Base-by-base conservation (phyloP, 768 basidiomycete genomes). In the Russula abietina region DNA sequence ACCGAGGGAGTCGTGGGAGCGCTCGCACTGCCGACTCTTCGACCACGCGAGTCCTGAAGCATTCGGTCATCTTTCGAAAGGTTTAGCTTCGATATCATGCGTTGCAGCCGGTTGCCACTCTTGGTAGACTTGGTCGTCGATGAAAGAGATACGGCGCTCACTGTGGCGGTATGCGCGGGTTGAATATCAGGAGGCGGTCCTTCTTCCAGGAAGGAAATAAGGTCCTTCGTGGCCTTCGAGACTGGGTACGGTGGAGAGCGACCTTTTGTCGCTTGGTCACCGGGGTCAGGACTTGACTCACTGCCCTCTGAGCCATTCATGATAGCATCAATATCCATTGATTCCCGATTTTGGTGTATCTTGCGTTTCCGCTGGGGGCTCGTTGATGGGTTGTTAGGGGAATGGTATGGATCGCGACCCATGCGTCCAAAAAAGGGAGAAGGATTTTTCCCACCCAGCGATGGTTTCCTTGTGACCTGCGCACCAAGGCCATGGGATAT, bases 31-130 rank as follows among this genome's bases (percentile, higher is more conserved):
- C 62, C 49, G 68, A 72, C 19, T 68, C 70, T 50, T 73, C 75
- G 55, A 68, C 66, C 39, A 64, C 50, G 57, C 71, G 61, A 1
- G 62, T 65, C 57, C 67, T 71, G 60, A 70, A 60, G 49, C 55
- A 68, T 55, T 74, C 75, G 58, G 83, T 75, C 48, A 69, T 74
- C 41, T 69, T 70, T 43, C 69, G 69, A 22, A 70, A 71, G 41
- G 83, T 16, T 86, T 30, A 93, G 76, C 68, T 84, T 87, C 22
- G 90, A 91, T 68, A 94, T 88, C 85, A 94, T 91, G 65, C 85
- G 82, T 73, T 88, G 87, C 63, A 93, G 75, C 28, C 89, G 81
- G 53, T 83, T 64, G n/a, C 83, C 59, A 79, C 71, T 58, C 67
- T 75, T 79, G 54, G 75, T 74, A 6, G 65, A 66, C 57, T 66